Base-by-base conservation (phyloP, 768 basidiomycete genomes). In the Kwoniella mangroviensis region DNA sequence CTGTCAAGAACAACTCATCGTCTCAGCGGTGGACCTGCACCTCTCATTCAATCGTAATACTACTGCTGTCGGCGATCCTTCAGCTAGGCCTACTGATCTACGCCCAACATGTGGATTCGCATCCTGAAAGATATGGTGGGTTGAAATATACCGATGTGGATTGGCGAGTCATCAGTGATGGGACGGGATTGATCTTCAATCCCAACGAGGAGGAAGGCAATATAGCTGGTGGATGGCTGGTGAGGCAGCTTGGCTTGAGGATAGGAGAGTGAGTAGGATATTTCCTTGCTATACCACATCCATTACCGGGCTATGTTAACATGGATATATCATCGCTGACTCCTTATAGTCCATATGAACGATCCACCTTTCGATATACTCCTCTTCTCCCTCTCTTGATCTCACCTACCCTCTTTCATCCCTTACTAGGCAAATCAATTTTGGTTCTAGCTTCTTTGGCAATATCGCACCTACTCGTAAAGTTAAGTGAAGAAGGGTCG, bases 61-160 rank as follows among this genome's bases (percentile, higher is more conserved):
- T 19, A 49, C 21, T 15, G 6, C 21, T 76, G 1, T 78, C 77
- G 2, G 57, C 72, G 40, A 4, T 70, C 24, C 34, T 73, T 3
- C 79, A 80, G 55, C 42, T 76, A 12, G 68, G 45, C 2, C 63
- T 80, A 11, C 57, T 78, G 24, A 17, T 78, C 49, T 80, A 80
- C 63, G 79, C 79, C 15, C 65, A 80, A 21, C 73, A 78, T 41
- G 74, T 80, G 63, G 79, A 80, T 57, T 52, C 67, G 2, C 72
- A 80, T 65, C 77, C 79, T 15, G 77, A 80, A 52, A 52, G 70
- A 54, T 78, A 71, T 70, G 79, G 77, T 12, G 79, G 79, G 42
- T 60, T 98, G 24, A 95, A 95, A 83, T 99, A 98, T 81, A 98
- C 97, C n/a, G 97, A 99, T 83, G 87, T 98, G 73, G 97, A 99